A percentile compares a stretch with the other conserved stretches of the same genome.
Evolutionary conservation across 1,139 yeast species (phyloP).

Genomic region (Pichia sp.): DNA sequence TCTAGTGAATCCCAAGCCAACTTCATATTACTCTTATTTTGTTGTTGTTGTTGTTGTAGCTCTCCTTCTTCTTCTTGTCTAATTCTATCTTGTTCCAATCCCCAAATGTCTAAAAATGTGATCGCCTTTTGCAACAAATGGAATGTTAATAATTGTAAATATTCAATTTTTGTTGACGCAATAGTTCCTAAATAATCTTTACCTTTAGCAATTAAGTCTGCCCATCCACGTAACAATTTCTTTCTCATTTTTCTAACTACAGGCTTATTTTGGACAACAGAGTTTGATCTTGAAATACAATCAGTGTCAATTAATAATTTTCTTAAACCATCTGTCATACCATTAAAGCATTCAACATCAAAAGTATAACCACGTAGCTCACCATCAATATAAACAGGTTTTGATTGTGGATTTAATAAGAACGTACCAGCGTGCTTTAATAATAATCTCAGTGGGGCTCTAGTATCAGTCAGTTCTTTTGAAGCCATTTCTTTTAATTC

Average conservation of each 20-base stretch:
- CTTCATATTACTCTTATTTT: constrained; percentile 1
- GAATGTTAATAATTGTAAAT: constrained; percentile 64
- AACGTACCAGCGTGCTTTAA: constrained; percentile 73
- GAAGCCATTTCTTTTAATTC: constrained; percentile 28
- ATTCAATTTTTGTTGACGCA: constrained; percentile 58
- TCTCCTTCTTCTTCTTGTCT: constrained; percentile 13
- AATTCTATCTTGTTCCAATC: constrained; percentile 38
- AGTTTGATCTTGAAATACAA: constrained; percentile 79
- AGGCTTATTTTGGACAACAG: constrained; percentile 65
- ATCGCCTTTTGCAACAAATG: constrained; percentile 72
- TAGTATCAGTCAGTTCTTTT: constrained; percentile 29
- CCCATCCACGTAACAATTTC: constrained; percentile 83
- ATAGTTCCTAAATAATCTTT: constrained; percentile 74
- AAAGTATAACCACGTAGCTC: constrained; percentile 38
- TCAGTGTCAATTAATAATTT: constrained; percentile 68
- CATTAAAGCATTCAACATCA: constrained; percentile 40
- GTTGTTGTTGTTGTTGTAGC: not conserved
- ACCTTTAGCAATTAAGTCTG: constrained; percentile 79
- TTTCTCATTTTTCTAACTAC: constrained; percentile 70
- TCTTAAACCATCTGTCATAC: constrained; percentile 80
- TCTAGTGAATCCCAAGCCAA: constrained; percentile 5
- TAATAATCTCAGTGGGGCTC: constrained; percentile 51
- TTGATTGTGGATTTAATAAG: constrained; percentile 61
- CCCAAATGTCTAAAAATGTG: constrained; percentile 71
- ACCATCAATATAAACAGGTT: constrained; percentile 33